Base-by-base conservation (phyloP, 2,329 filamentous ascomycete species). In the Chrysoporthe austroafricana region DNA sequence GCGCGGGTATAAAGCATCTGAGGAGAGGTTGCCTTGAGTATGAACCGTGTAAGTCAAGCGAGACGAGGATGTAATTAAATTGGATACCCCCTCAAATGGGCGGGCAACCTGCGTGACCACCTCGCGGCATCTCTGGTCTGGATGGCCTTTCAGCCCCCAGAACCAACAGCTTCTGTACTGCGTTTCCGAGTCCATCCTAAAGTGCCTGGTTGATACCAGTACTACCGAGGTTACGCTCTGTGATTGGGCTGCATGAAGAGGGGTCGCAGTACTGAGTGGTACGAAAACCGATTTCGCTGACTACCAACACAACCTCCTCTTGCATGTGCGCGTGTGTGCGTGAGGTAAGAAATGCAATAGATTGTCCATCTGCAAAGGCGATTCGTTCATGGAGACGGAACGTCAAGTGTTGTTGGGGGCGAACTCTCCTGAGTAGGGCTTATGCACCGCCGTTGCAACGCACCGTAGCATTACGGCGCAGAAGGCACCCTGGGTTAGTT, bases 391-490 rank as follows among this genome's bases (percentile, higher is more conserved):
- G 11, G 11, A 62, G 26, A 52, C 44, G 60, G 60, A 62, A 42
- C 44, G 36, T 44, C 26, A 39, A 62, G 60, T 52, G 44, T 21
- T 62, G 44, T 62, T 50, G 44, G 44, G 46, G 60, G 60, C 18
- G 34, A 42, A 21, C 56, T 59, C 56, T 59, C 34, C 36, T 59
- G 56, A 59, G 36, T 62, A 18, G 14, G 44, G 46, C 26, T 34
- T 34, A 62, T 50, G 44, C 32, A 62, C 60, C 60, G 46, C 61
- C 46, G 61, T 52, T 63, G 61, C 61, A 63, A 63, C 34, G 61
- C 61, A 50, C 61, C 48, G 46, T 43, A 63, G 61, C 61, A 54
- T 63, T 63, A 44, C 46, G 61, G 61, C 61, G 61, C 44, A 48
- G 46, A 63, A 39, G 46, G 36, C 46, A 63, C 21, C 61, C 46